These are phyloP conservation scores for Cryptococcus sp. DNA, from an alignment of 1,284 basidiomycete species.

Conservation along the genomic window DNA sequence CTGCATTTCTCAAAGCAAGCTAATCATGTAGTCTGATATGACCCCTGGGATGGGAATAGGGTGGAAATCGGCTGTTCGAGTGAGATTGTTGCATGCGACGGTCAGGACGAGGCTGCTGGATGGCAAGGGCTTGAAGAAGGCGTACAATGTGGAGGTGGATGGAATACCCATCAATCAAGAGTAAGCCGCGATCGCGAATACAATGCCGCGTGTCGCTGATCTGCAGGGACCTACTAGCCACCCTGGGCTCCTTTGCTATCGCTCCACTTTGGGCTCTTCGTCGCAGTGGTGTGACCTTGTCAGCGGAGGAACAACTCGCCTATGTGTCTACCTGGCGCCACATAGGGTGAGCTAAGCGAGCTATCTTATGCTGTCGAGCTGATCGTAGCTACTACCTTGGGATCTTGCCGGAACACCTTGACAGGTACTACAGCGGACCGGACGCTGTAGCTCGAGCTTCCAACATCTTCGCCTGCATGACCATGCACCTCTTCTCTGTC, in stretches of 20 bases:
- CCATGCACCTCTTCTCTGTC: slow-evolving; percentile 18
- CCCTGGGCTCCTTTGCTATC: slow-evolving; percentile 22
- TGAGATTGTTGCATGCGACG: slow-evolving; percentile 19
- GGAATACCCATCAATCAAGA: slow-evolving; percentile 27
- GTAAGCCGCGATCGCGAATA: slow-evolving; percentile 8
- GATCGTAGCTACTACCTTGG: slow-evolving; percentile 20
- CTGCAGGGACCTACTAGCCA: slow-evolving; percentile 19
- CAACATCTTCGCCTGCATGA: slow-evolving; percentile 21
- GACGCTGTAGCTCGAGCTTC: slow-evolving; percentile 8
- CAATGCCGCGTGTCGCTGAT: not conserved
- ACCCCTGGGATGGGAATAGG: slow-evolving; percentile 20
- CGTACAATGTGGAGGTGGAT: slow-evolving; percentile 15
- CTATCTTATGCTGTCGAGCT: not conserved
- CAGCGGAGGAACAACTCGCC: slow-evolving; percentile 13
- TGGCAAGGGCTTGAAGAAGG: slow-evolving; percentile 11
- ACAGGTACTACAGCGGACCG: slow-evolving; percentile 8
- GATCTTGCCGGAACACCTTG: slow-evolving; percentile 12
- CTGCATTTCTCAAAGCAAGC: too few relatives aligned
- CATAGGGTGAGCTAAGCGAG: slow-evolving; percentile 15
- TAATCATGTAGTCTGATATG: slow-evolving; percentile 23
- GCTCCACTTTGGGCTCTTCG: slow-evolving; percentile 21
- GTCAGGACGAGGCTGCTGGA: slow-evolving; percentile 14
- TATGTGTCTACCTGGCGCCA: slow-evolving; percentile 22
- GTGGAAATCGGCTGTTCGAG: slow-evolving; percentile 21
- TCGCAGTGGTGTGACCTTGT: slow-evolving; percentile 14